These are phyloP conservation scores for Macrolepiota albuminosa DNA, from an alignment of 768 basidiomycete species.

Conservation along the genomic window DNA sequence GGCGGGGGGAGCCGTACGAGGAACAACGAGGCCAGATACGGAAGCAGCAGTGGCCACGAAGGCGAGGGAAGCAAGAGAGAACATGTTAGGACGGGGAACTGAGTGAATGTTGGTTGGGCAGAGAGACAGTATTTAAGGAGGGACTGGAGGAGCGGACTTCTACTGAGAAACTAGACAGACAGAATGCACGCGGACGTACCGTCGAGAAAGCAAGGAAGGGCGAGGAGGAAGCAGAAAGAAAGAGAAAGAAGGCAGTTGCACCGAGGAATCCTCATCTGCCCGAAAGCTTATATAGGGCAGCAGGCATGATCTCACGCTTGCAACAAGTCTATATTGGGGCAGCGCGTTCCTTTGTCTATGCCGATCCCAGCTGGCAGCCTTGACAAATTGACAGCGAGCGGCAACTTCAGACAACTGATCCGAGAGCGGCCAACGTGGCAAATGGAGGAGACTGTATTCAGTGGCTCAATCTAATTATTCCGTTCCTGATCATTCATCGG, in stretches of 20 bases:
- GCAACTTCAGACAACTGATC: background rate
- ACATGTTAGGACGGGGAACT: conserved; percentile 29
- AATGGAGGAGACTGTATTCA: background rate
- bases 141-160: conserved; percentile 20
- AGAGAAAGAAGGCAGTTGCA: conserved; percentile 14
- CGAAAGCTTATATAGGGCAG: conserved; percentile 12
- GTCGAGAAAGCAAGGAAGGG: conserved; percentile 19
- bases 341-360: conserved; percentile 1
- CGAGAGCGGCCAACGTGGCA: background rate
- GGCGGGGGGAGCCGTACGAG: conserved; percentile 34
- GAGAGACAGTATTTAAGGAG: conserved; percentile 21
- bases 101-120: conserved; percentile 12
- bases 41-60: conserved; percentile 36
- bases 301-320: conserved; percentile 6
- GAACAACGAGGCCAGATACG: conserved; percentile 34
- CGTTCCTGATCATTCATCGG: conserved; percentile 2
- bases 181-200: conserved; percentile 29
- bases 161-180: conserved; percentile 27
- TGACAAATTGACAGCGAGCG: background rate
- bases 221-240: conserved; percentile 18
- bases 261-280: conserved; percentile 14
- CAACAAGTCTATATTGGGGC: background rate
- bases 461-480: background rate
- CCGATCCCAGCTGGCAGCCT: conserved; percentile 1
- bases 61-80: conserved; percentile 34